Evolutionary conservation across 108 stramenopile species (phyloP), one percentile per base, ranked within the genome.

Genomic region (Stephanodiscus minutulus): DNA sequence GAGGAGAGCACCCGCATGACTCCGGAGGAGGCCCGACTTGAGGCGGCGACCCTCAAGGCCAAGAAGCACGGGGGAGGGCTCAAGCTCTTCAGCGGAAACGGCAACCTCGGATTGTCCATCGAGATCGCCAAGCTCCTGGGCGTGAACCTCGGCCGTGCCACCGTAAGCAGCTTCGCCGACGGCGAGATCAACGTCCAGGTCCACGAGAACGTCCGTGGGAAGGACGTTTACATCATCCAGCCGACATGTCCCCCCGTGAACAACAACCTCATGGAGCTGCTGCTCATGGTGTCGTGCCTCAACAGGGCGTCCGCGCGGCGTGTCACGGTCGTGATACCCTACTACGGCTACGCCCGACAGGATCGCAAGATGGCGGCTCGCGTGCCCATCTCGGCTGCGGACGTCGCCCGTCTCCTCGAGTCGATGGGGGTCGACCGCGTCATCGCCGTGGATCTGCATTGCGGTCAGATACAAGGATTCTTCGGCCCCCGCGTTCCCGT

Each of bases 341-440:
- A 98, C 82, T 98, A 98, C 75, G 98, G 99, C 68, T 99, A 99
- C 81, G 99, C 99, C 41, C 82, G 99, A 65, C 99, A 99, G 86
- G 99, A 99, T 79, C 91, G 99, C 36, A 99, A 99, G 85, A 97
- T 98, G 97, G 94, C 94, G 77, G 96, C 97, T 37, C 88, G 99
- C 46, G 99, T 99, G 27, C 99, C 99, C 44, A 99, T 99, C 81
- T 97, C 96, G 18, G 99, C 99, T 29, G 99, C 99, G 0, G 99
- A 99, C 74, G 97, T 98, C 41, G 99, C 99, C 25, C 92, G 98
- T 39, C 90, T 99, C 57, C 89, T 99, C 63, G 99, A 99, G 82
- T 92, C 98, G 56, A 98, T 99, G 97, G 99, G 99, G 24, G 95
- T 98, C 22, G 99, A 99, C 79, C 88, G 99, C 46, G 96, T 99